Evolutionary conservation across 805 yeast genomes (phyloP), one percentile per base, ranked within the genome.

Genomic region (Candida manassasensis): DNA sequence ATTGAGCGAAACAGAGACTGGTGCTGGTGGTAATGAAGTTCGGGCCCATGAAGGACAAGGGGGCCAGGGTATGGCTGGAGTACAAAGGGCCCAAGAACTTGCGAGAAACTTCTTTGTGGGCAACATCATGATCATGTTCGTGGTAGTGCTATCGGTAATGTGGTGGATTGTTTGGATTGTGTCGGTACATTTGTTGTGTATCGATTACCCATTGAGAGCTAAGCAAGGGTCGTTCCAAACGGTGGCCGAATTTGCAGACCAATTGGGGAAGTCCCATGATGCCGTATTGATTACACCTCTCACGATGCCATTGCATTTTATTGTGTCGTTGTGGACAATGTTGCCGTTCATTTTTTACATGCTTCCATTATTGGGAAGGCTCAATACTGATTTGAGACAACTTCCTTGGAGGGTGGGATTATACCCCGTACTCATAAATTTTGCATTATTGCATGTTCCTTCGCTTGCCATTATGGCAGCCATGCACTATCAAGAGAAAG

Each of bases 121-220:
- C 6, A 30, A 30, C n/a, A 21, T 30, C 6, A 19, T 21, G 26
- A 13, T 30, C 21, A 18, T 30, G 6, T 17, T 18, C 8, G 26
- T 21, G 11, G 33, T 21, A 4, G 25, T 30, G 6, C 15, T 16
- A 15, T 33, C 37, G 19, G 24, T 30, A 4, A 4, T 42, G 10
- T 35, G 44, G 10, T 50, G 57, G 54, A 17, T 41, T 3, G 8
- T 36, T 2, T 55, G 60, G 59, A 33, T 43, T 9, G 18, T 41
- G 9, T 29, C 43, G 16, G 46, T 51, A 4, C 61, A 55, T 33
- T 41, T 37, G 10, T 32, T 47, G 16, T 50, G 46, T 21, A 40
- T 56, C 19, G 57, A 53, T 27, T 29, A 48, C 6, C 58, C 60
- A 5, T 27, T 41, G 10, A 38, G 44, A 17, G 25, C 39, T 6